phyloP scores from a whole-genome alignment of 331 rosid species.

The Pyracantha coccinea region DNA sequence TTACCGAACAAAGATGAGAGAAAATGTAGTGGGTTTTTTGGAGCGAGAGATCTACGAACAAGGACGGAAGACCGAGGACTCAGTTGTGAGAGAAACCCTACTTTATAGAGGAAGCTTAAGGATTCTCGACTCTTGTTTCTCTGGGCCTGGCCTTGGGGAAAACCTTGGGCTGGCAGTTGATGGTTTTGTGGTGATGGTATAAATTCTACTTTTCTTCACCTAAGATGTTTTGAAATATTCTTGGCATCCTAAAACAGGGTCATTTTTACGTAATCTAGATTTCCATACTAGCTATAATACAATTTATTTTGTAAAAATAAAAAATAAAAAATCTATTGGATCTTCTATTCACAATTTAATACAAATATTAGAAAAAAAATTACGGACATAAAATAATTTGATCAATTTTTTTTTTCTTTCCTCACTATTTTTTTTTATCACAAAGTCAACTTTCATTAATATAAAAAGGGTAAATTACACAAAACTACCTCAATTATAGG shows the following conservation, averaged over 20 bases:
- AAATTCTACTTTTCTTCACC: neutral
- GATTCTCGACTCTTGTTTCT: neutral
- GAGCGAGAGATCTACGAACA: neutral
- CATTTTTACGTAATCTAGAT: no score
- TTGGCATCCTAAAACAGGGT: neutral
- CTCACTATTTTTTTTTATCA: no score
- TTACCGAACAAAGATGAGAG: constrained; percentile 1
- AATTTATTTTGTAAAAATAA: no score
- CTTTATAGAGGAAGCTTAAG: neutral
- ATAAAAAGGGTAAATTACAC: no score
- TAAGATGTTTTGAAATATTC: neutral
- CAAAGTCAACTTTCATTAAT: no score
- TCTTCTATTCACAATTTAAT: no score
- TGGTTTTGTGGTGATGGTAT: neutral
- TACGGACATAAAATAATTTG: no score
- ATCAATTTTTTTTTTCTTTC: no score
- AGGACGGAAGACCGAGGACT: neutral
- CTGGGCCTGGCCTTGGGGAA: neutral
- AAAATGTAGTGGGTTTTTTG: neutral
- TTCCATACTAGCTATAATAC: no score
- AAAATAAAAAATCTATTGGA: no score
- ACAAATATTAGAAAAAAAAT: no score
- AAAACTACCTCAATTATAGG: no score
- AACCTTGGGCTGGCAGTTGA: neutral
- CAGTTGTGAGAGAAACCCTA: neutral